Evolutionary conservation across 2,329 filamentous ascomycete species (phyloP).

Genomic region (Colletotrichum nymphaeae): DNA sequence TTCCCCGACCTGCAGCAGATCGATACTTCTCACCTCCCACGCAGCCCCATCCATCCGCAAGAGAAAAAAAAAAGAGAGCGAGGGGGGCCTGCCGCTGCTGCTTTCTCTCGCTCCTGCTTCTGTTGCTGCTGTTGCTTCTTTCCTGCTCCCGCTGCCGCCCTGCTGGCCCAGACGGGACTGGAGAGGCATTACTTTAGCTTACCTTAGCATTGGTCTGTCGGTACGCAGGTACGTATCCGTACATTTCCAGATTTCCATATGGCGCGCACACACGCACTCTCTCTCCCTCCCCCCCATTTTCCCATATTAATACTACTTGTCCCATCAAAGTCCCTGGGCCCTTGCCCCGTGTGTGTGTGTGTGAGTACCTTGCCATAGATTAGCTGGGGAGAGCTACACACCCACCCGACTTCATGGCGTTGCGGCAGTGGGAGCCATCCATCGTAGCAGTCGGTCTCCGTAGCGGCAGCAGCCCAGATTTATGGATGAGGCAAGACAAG

Average conservation of each 20-base stretch:
- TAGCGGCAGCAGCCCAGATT: constrained; percentile 3
- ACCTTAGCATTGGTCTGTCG: constrained; percentile 19
- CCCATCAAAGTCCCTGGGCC: constrained; percentile 5
- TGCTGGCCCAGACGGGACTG: constrained; percentile 19
- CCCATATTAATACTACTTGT: background rate
- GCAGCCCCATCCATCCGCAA: constrained; percentile 30
- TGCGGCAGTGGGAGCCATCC: constrained; percentile 4
- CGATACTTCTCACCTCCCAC: constrained; percentile 23
- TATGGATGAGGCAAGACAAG: constrained; percentile 2
- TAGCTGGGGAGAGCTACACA: background rate
- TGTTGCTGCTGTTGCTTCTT: constrained; percentile 11
- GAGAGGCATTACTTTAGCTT: constrained; percentile 7
- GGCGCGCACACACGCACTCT: background rate
- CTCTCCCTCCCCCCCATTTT: background rate
- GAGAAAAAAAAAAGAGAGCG: constrained; percentile 9
- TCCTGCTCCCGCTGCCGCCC: constrained; percentile 14
- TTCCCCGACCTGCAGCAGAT: constrained; percentile 27
- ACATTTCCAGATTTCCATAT: background rate
- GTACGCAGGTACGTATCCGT: constrained; percentile 17
- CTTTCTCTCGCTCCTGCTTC: background rate
- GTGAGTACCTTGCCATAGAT: background rate
- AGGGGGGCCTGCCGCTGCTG: constrained; percentile 10
- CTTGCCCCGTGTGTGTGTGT: constrained; percentile 9
- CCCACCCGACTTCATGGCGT: background rate
- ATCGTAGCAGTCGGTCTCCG: background rate